Evolutionary conservation across 768 basidiomycete genomes (phyloP).

Genomic region (Boletus reticulatus): DNA sequence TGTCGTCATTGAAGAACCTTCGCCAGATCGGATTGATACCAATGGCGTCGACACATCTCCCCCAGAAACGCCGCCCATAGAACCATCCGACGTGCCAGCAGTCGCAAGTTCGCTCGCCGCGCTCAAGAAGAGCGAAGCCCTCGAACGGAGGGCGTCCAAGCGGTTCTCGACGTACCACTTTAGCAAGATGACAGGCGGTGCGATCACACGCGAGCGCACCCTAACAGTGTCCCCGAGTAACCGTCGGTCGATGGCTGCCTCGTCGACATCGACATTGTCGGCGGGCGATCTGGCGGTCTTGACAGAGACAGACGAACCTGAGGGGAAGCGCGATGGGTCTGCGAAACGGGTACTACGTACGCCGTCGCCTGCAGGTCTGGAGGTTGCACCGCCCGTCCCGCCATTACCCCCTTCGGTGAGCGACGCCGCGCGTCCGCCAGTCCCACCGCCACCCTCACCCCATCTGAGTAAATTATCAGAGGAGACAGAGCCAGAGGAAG

Average conservation of each 20-base stretch:
- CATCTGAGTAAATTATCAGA: constrained; percentile 18
- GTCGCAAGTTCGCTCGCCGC: constrained; percentile 84
- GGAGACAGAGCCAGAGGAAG: constrained; percentile 21
- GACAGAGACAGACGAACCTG: constrained; percentile 64
- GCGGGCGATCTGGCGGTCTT: constrained; percentile 71
- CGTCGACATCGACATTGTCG: constrained; percentile 49
- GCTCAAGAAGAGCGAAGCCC: constrained; percentile 78
- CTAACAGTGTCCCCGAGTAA: constrained; percentile 54
- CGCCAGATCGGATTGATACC: constrained; percentile 21
- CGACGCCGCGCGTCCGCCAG: constrained; percentile 31
- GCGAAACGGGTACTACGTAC: constrained; percentile 34
- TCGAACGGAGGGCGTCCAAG: constrained; percentile 92
- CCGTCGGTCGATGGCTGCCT: constrained; percentile 65
- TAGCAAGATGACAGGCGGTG: constrained; percentile 80
- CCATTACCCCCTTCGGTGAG: constrained; percentile 48
- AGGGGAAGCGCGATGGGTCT: constrained; percentile 15
- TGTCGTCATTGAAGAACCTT: constrained; percentile 41
- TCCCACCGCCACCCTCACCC: neutral
- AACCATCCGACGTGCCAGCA: constrained; percentile 49
- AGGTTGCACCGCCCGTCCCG: constrained; percentile 39
- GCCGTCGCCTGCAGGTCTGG: constrained; percentile 30
- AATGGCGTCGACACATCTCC: constrained; percentile 32
- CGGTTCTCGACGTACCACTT: constrained; percentile 95
- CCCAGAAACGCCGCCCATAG: constrained; percentile 37
- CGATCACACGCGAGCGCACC: constrained; percentile 47